These are phyloP conservation scores for Thozetella sp. DNA, from an alignment of 495 filamentous ascomycete genomes.

Conservation along the genomic window DNA sequence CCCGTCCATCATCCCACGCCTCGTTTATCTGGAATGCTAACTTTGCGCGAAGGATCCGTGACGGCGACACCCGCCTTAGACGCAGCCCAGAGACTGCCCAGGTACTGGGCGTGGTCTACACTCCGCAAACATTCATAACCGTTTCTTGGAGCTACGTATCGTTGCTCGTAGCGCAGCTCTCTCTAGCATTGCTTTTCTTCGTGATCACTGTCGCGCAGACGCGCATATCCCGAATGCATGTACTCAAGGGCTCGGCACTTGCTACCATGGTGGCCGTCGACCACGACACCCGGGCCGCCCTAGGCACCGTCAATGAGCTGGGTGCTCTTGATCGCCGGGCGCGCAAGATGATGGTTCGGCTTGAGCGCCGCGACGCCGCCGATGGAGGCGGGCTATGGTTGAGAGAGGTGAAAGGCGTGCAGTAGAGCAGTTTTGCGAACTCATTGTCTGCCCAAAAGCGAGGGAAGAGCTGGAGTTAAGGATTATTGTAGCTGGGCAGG, in stretches of 20 bases:
- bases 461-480: no score
- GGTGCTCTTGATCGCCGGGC: not conserved
- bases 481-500: no score
- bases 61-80: not conserved
- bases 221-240: constrained; percentile 8
- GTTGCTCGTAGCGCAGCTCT: constrained; percentile 13
- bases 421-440: no score
- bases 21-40: not conserved
- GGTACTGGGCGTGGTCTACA: constrained; percentile 7
- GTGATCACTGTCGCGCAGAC: constrained; percentile 3
- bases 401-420: no score
- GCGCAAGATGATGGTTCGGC: not conserved
- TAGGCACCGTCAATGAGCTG: not conserved
- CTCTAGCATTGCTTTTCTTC: constrained; percentile 9
- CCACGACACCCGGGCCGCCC: not conserved
- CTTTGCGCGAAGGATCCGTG: not conserved
- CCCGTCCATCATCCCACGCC: no score
- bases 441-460: no score
- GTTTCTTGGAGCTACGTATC: constrained; percentile 17
- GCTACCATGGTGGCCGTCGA: constrained; percentile 16
- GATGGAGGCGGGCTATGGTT: not conserved
- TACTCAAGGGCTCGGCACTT: constrained; percentile 19
- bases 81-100: not conserved
- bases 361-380: not conserved
- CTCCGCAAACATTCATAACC: constrained; percentile 13